Conservation (phyloP, 2,329 filamentous ascomycete genomes). For the Blastomyces emzantsi region DNA sequence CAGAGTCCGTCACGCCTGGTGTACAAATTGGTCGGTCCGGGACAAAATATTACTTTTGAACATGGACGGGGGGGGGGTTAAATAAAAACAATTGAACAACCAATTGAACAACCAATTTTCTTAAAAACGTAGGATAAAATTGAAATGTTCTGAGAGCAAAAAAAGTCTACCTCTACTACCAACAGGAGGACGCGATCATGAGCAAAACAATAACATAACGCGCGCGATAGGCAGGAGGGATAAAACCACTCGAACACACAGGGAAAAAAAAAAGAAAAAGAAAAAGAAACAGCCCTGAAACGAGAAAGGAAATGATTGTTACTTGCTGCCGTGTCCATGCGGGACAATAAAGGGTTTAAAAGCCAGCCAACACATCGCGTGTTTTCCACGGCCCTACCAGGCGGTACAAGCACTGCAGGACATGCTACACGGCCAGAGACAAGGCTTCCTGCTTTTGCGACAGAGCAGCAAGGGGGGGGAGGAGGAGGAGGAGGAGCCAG, state of each 20-base stretch:
- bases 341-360: neutral
- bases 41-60: neutral
- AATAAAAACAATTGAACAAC: too few species aligned
- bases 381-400: neutral
- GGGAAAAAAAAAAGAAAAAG: neutral
- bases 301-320: neutral
- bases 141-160: too few species aligned
- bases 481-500: too few species aligned
- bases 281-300: neutral
- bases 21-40: neutral
- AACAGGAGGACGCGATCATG: neutral
- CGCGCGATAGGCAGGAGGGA: neutral
- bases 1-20: neutral
- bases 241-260: neutral
- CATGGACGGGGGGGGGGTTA: neutral
- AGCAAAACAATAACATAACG: neutral
- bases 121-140: too few species aligned
- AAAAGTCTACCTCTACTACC: neutral
- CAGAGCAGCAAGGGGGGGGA: neutral
- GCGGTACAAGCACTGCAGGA: neutral
- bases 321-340: neutral
- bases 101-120: too few species aligned
- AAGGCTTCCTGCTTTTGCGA: neutral
- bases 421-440: neutral
- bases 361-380: neutral